A percentile compares a stretch with the other conserved stretches of the same genome.
These are phyloP conservation scores for Clitopilus hobsonii DNA, from an alignment of 768 basidiomycete genomes.

Conservation along the genomic window DNA sequence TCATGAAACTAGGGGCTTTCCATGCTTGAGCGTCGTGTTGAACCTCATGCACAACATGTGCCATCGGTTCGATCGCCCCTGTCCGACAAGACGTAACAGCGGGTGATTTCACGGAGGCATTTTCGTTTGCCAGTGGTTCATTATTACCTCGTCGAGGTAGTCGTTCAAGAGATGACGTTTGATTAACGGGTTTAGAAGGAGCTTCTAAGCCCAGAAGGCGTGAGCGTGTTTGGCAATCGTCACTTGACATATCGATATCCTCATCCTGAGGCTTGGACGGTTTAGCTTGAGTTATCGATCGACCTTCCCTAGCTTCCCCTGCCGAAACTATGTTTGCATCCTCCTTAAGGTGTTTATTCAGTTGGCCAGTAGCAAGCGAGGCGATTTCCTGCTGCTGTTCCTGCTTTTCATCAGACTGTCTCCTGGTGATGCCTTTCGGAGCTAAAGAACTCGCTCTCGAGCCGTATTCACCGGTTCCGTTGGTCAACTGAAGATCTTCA, in stretches of 20 bases:
- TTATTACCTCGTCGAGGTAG: background rate
- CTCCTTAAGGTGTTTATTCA: background rate
- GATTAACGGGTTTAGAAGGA: background rate
- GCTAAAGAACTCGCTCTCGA: background rate
- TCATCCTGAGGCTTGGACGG: background rate
- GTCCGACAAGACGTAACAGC: background rate
- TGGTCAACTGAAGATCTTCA: background rate
- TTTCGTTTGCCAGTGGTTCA: background rate
- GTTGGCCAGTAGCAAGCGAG: background rate
- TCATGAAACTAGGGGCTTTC: slow-evolving; percentile 15
- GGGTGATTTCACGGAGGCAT: background rate
- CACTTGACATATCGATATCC: background rate
- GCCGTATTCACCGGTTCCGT: background rate
- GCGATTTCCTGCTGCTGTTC: background rate
- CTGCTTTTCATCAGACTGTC: background rate
- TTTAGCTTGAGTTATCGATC: too few relatives aligned
- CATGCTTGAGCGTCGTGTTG: slow-evolving; percentile 15
- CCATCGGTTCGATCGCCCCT: background rate
- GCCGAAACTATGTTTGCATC: too few relatives aligned
- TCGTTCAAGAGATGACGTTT: background rate
- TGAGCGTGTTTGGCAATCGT: background rate
- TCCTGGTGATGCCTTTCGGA: background rate
- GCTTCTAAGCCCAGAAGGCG: background rate
- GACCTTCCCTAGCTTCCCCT: too few relatives aligned
- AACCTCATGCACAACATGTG: slow-evolving; percentile 7